Base-by-base conservation (phyloP, 1,284 basidiomycete genomes). In the Bondarzewia mesenterica region DNA sequence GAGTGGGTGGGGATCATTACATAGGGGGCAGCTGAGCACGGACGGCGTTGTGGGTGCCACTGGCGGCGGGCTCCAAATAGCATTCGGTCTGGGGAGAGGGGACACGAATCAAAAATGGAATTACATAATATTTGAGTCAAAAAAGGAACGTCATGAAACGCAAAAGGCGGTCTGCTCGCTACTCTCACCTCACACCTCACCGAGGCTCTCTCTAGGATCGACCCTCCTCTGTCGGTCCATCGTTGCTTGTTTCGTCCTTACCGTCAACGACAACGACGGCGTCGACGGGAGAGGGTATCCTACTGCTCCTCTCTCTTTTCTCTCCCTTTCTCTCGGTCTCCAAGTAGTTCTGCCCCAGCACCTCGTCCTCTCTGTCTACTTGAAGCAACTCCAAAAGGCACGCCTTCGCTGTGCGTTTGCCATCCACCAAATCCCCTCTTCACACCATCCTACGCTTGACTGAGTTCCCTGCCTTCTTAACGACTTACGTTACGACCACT, bases 361-460 rank as follows among this genome's bases (percentile, higher is more conserved):
- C 42, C 38, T 45, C 44, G 47, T 44, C 42, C 48, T 40, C n/a
- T 44, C 26, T 41, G 29, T 25, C 43, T 36, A 26, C 4, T 25
- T 46, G 4, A 46, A 54, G 15, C 39, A 15, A 41, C 39, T 20
- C 62, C 55, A 88, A 88, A 88, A 87, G 85, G 86, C 85, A 89
- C 85, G 85, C 86, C 85, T 89, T 89, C 74, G 82, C 73, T 89
- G 85, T 74, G 86, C 85, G 85, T 89, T 73, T 72, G 85, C 85
- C 85, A 83, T 55, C 54, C 37, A 46, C 63, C 60, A 57, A 60
- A 59, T 52, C 68, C 63, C 60, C 63, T 60, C 54, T 62, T 55
- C 59, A 60, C 63, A 62, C 57, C 46, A 49, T 52, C 51, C 50
- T 52, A 52, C 50, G 57, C 57, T 53, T 50, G 53, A 59, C 53